Evolutionary conservation across 169 alveolate species (phyloP), one percentile per base, ranked within the genome.

Genomic region (Plasmodium sp.): DNA sequence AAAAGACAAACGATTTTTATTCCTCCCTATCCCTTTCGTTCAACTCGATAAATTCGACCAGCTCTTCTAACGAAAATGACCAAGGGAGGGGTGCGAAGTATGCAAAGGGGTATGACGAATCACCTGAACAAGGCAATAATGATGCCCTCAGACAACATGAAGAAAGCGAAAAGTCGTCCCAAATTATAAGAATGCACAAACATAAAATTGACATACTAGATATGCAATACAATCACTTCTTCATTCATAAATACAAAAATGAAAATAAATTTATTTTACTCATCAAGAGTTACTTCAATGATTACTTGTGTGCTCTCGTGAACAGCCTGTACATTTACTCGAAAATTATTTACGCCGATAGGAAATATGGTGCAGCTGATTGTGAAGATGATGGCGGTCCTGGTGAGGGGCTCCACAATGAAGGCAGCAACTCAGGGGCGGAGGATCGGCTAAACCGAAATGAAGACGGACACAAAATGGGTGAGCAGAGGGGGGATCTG

Each of bases 281-380:
- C 22, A 90, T 90, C 6, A 90, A 90, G 72, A 90, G 94, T 67
- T 90, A 90, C 73, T 90, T 90, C 39, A 90, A 90, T 62, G 94
- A 90, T 90, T 90, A 90, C 36, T 43, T 90, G 34, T 90, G 94
- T 41, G 94, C 94, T 12, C 94, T 90, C 36, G 84, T 90, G 73
- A 90, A 90, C 73, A 90, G 91, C 39, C 45, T 90, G 43, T 90
- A 90, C 43, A 90, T 90, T 16, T 90, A 90, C 73, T 90, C 94
- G 12, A 90, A 90, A 27, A 81, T 18, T 4, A 90, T 90, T 39
- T 90, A 80, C 36, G 62, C 90, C 14, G 39, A 14, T 6, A 58
- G 22, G 81, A 71, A 81, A 41, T 45, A 45, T 43, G 34, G 73
- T 16, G 10, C 51, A 18, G 27, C 18, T 34, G 33, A 4, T 3